Evolutionary conservation across 306 rosid species (phyloP).

Genomic region (Casuarina cunninghamiana): DNA sequence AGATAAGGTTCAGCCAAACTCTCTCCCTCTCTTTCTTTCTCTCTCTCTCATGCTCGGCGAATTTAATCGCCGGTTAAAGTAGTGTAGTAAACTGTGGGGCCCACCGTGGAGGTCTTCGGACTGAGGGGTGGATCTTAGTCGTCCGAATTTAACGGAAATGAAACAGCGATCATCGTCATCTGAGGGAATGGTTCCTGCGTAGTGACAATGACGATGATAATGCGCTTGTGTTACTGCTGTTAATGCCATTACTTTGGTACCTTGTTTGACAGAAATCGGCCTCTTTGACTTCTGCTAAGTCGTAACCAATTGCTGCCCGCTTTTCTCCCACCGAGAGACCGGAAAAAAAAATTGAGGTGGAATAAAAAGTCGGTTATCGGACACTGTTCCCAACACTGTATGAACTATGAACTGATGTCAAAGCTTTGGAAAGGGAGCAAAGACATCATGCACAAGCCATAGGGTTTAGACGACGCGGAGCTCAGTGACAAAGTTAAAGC

Average conservation of each 20-base stretch:
- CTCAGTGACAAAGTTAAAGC: too few species aligned
- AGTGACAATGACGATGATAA: too few species aligned
- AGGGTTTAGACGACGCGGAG: too few species aligned
- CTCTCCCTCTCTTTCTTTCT: not conserved
- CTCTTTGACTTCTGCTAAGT: too few species aligned
- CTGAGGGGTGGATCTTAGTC: not conserved
- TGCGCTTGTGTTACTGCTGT: too few species aligned
- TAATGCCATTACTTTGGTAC: too few species aligned
- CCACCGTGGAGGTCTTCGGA: not conserved
- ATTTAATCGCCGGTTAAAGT: not conserved
- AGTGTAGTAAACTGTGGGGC: not conserved
- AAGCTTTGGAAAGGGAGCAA: not conserved
- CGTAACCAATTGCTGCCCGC: too few species aligned
- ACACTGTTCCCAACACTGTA: not conserved
- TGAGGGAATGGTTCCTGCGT: not conserved
- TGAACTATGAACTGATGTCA: not conserved
- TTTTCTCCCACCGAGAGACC: too few species aligned
- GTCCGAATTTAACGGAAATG: not conserved
- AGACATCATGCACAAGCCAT: not conserved
- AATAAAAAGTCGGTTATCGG: too few species aligned
- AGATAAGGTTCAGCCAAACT: conserved; percentile 13
- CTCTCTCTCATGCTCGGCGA: not conserved
- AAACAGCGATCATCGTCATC: not conserved
- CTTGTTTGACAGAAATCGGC: too few species aligned
- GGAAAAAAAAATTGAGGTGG: too few species aligned